Base-by-base conservation (phyloP, 345 rosid species). In the Raphanus sativus region DNA sequence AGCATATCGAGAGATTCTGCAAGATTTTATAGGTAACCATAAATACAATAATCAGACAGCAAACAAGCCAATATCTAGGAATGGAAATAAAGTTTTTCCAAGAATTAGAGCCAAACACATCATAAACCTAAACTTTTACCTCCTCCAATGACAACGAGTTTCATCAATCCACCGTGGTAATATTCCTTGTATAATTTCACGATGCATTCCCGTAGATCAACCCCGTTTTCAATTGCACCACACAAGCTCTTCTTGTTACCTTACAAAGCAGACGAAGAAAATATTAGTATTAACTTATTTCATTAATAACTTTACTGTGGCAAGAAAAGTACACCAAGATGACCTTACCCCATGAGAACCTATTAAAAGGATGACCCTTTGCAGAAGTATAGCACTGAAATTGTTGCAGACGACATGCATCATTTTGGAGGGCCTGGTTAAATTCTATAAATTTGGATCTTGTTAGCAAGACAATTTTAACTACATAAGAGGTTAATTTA, bases 111-210 rank as follows among this genome's bases (percentile, higher is more conserved):
- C 56, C 63, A 69, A 69, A 56, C 30, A 67, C 32, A 70, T 65
- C 21, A 75, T 56, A 73, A 50, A 69, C 71, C 65, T 59, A 28
- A 45, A 70, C 55, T 62, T 62, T 82, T 84, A 91, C 99, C 99
- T 82, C 98, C 99, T 65, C 99, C 99, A 70, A 95, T 92, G 76
- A 95, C 91, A 81, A 89, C 98, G 65, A 95, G 87, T 83, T 92
- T 95, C 99, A 95, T 95, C 79, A 87, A 71, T 69, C 94, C 94
- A 81, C 99, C 97, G 71, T 89, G 89, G 78, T 95, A 92, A 83
- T 86, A 84, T 56, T 88, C 86, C 67, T 75, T 77, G 76, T 89
- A 95, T 81, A 91, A 68, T 81, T 87, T 85, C 81, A 87, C 12
- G 71, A 95, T 88, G 33, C 83, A 86, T 64, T 89, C 91, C 70